Conservation (phyloP, 768 basidiomycete species). For the Suillus occidentalis region DNA sequence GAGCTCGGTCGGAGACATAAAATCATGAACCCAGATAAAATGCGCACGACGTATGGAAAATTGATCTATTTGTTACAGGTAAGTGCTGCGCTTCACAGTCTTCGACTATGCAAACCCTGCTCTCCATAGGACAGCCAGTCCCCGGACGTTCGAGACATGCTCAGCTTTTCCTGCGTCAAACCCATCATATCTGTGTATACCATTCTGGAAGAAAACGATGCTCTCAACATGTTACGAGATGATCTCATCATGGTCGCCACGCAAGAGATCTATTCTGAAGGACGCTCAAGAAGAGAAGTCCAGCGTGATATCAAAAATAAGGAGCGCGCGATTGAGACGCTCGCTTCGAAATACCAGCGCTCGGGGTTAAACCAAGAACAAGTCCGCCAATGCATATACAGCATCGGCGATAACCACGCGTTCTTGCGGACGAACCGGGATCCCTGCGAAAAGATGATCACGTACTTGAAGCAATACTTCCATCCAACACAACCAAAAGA, state of each 20-base stretch:
- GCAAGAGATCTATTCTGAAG: conserved; percentile 77
- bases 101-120: not conserved
- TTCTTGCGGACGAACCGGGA: conserved; percentile 86
- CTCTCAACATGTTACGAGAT: conserved; percentile 70
- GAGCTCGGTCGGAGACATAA: conserved; percentile 84
- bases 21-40: conserved; percentile 92
- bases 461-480: conserved; percentile 73
- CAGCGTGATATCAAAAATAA: conserved; percentile 84
- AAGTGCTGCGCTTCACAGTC: conserved; percentile 14
- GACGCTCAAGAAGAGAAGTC: conserved; percentile 70
- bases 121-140: conserved; percentile 73
- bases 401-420: conserved; percentile 88
- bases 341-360: conserved; percentile 62
- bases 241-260: conserved; percentile 75
- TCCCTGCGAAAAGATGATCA: conserved; percentile 85
- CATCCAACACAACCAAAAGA: conserved; percentile 70
- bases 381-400: conserved; percentile 78
- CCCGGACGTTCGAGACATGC: conserved; percentile 76
- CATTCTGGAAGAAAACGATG: conserved; percentile 64
- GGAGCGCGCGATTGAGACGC: conserved; percentile 79
- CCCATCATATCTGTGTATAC: conserved; percentile 75
- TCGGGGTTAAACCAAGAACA: conserved; percentile 62
- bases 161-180: conserved; percentile 75
- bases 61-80: conserved; percentile 83
- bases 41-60: conserved; percentile 88